These are phyloP conservation scores for Colletotrichum euphorbiae DNA, from an alignment of 2,329 filamentous ascomycete species.

Conservation along the genomic window DNA sequence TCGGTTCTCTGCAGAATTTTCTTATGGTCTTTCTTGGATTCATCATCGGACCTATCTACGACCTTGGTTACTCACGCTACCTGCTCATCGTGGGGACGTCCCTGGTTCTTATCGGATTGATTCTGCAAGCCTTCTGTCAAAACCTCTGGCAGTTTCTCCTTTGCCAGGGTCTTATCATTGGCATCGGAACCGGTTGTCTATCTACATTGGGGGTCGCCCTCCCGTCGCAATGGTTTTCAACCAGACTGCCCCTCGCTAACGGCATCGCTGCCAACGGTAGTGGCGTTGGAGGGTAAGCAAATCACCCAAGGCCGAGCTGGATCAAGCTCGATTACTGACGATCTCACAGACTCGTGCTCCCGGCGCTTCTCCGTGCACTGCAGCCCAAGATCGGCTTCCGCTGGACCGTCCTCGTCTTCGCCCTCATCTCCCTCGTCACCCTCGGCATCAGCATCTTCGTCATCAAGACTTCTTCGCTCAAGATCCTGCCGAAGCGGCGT, in stretches of 20 bases:
- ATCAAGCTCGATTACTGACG: background rate
- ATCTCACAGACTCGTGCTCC: conserved; percentile 16
- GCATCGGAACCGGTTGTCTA: conserved; percentile 56
- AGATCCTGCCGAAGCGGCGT: conserved; percentile 26
- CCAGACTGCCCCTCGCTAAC: conserved; percentile 45
- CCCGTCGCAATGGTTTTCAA: conserved; percentile 49
- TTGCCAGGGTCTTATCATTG: conserved; percentile 57
- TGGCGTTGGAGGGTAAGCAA: conserved; percentile 43
- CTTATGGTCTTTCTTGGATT: conserved; percentile 57
- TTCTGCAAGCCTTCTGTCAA: conserved; percentile 40
- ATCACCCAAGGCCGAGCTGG: no score
- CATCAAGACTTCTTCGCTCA: conserved; percentile 34
- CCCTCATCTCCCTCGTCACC: conserved; percentile 29
- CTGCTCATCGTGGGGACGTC: conserved; percentile 55
- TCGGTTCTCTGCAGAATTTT: conserved; percentile 60
- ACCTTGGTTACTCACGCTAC: conserved; percentile 57
- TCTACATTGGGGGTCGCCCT: conserved; percentile 53
- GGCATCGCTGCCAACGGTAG: conserved; percentile 50
- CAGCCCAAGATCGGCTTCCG: conserved; percentile 32
- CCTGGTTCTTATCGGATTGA: conserved; percentile 57
- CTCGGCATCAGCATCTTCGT: conserved; percentile 28
- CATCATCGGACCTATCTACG: conserved; percentile 59
- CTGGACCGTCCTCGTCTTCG: conserved; percentile 34
- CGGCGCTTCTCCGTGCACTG: conserved; percentile 27
- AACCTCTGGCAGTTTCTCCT: conserved; percentile 47